phyloP scores from a whole-genome alignment of 306 rosid species.

The Gynostemma pentaphyllum region DNA sequence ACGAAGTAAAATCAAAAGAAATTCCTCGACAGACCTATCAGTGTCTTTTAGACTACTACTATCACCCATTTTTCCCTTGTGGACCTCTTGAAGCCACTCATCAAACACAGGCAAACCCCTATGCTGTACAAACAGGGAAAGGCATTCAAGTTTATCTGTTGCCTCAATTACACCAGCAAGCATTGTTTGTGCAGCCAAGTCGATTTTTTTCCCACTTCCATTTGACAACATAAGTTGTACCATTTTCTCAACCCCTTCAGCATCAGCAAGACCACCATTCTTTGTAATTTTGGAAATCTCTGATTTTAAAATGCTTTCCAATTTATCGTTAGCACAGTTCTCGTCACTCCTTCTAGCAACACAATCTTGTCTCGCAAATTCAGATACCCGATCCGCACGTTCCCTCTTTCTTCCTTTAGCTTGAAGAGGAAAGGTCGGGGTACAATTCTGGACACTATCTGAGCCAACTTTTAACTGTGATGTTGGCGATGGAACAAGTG shows the following conservation, averaged over 20 bases:
- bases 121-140: slow-evolving; percentile 54
- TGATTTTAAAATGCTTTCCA: slow-evolving; percentile 48
- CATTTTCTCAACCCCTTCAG: slow-evolving; percentile 58
- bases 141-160: slow-evolving; percentile 62
- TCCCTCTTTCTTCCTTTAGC: slow-evolving; percentile 70
- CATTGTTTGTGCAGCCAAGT: slow-evolving; percentile 56
- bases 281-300: slow-evolving; percentile 66
- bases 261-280: slow-evolving; percentile 64
- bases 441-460: slow-evolving; percentile 54
- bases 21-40: slow-evolving; percentile 71
- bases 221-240: slow-evolving; percentile 71
- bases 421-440: slow-evolving; percentile 51
- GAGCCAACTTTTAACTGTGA: slow-evolving; percentile 64
- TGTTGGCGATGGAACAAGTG: slow-evolving; percentile 61
- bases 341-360: slow-evolving; percentile 45
- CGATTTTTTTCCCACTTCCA: slow-evolving; percentile 52
- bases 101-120: slow-evolving; percentile 70
- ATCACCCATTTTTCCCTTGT: slow-evolving; percentile 67
- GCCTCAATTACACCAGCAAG: slow-evolving; percentile 70
- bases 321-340: slow-evolving; percentile 38
- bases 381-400: slow-evolving; percentile 57
- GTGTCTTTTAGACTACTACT: slow-evolving; percentile 37
- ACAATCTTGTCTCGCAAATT: slow-evolving; percentile 53
- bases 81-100: slow-evolving; percentile 91
- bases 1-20: slow-evolving; percentile 63